Evolutionary conservation across 1,139 yeast species (phyloP).

Genomic region (Protomyces arabidopsidicola): DNA sequence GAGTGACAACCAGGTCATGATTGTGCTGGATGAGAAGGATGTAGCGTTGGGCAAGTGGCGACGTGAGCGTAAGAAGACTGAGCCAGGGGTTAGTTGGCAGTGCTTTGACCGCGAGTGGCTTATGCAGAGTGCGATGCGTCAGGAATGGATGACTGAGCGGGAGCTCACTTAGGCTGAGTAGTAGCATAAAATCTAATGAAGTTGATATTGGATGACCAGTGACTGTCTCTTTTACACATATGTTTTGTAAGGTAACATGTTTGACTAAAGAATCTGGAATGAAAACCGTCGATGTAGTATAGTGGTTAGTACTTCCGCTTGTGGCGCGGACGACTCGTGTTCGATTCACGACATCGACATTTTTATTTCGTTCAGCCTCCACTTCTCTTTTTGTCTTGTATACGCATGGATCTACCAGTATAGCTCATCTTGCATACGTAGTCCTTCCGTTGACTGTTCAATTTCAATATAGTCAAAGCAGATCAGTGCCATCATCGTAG

Average conservation of each 20-base stretch:
- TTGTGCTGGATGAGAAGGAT: slow-evolving; percentile 18
- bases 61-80: slow-evolving; percentile 3
- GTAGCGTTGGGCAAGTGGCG: slow-evolving; percentile 2
- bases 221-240: neutral
- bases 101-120: slow-evolving; percentile 22
- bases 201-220: neutral
- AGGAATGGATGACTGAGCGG: neutral
- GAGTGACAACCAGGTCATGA: neutral
- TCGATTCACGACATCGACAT: slow-evolving; percentile 2
- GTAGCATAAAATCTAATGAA: neutral
- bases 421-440: too few relatives aligned
- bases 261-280: neutral
- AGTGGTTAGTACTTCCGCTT: slow-evolving; percentile 3
- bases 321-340: slow-evolving; percentile 5
- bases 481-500: too few relatives aligned
- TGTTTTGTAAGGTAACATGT: neutral
- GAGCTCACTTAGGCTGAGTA: neutral
- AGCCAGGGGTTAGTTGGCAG: neutral
- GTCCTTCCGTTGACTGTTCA: too few relatives aligned
- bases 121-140: slow-evolving; percentile 21
- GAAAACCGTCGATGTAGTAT: neutral
- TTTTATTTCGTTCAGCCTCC: neutral
- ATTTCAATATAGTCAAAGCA: too few relatives aligned
- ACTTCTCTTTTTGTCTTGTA: neutral
- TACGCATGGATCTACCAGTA: too few relatives aligned